phyloP scores from a whole-genome alignment of 2,329 filamentous ascomycete genomes.

The Ascochyta viciae-villosae region DNA sequence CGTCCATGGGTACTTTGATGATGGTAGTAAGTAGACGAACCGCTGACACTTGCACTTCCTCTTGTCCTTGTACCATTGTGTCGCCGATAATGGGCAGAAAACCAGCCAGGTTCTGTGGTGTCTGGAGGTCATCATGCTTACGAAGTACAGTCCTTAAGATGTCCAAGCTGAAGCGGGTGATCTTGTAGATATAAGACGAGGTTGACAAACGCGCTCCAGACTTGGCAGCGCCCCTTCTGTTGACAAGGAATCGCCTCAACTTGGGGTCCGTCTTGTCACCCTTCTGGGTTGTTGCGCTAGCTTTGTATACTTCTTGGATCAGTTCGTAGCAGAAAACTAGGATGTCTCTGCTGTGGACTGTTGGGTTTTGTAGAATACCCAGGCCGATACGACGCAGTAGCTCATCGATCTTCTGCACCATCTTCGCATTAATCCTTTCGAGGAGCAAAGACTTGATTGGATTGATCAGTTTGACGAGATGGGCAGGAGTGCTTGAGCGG shows the following conservation, averaged over 20 bases:
- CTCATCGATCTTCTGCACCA: conserved; percentile 89
- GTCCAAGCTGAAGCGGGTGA: conserved; percentile 87
- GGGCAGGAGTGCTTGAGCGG: conserved; percentile 76
- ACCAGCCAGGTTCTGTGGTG: conserved; percentile 77
- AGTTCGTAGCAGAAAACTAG: conserved; percentile 96
- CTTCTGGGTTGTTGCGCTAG: conserved; percentile 56
- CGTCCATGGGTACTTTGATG: conserved; percentile 78
- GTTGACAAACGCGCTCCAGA: conserved; percentile 74
- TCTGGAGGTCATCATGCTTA: conserved; percentile 83
- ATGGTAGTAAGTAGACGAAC: conserved; percentile 86
- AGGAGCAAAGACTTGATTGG: conserved; percentile 80
- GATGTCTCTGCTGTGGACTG: conserved; percentile 78
- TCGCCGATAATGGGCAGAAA: conserved; percentile 92
- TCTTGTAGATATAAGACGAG: conserved; percentile 83
- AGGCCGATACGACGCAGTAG: conserved; percentile 82
- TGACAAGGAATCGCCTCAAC: conserved; percentile 78
- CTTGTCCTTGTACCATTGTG: conserved; percentile 80
- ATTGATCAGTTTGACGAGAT: conserved; percentile 75
- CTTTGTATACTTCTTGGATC: conserved; percentile 83
- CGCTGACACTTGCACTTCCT: conserved; percentile 89
- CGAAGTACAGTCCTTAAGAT: conserved; percentile 84
- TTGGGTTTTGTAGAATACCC: conserved; percentile 82
- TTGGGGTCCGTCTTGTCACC: conserved; percentile 45
- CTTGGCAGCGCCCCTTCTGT: conserved; percentile 77
- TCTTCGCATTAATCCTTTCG: conserved; percentile 83